Conservation (phyloP, 2,329 filamentous ascomycete species). For the Diaporthe destruens region DNA sequence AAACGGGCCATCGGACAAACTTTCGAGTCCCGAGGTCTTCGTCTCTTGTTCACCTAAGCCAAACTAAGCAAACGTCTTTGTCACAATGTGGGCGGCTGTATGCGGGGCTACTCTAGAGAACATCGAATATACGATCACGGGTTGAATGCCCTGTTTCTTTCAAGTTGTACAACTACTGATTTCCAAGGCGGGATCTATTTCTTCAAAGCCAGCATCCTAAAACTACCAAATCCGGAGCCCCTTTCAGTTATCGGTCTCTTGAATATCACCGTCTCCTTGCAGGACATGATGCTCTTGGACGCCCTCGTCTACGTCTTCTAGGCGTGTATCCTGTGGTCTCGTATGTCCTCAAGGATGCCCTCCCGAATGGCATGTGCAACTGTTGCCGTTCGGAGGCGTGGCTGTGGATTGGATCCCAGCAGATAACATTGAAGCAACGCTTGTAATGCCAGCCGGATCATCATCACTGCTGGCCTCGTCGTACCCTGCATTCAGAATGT, state of each 20-base stretch:
- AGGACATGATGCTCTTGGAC: neutral
- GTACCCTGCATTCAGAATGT: conserved; percentile 34
- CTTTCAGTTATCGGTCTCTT: neutral
- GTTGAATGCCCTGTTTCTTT: neutral
- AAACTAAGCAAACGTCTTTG: neutral
- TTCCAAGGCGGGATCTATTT: neutral
- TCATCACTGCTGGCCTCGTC: conserved; percentile 18
- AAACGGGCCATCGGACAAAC: neutral
- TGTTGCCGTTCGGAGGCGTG: no score
- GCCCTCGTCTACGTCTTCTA: neutral
- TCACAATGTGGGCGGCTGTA: neutral
- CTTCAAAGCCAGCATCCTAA: neutral
- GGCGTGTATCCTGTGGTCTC: no score
- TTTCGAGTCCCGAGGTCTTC: neutral
- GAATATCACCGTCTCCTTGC: neutral
- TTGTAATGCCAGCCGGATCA: conserved; percentile 15
- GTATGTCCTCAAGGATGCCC: neutral
- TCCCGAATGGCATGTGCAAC: no score
- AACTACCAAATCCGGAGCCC: neutral
- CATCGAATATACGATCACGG: neutral
- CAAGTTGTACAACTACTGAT: neutral
- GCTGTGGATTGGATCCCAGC: neutral
- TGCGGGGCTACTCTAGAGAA: neutral
- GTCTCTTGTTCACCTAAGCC: conserved; percentile 4
- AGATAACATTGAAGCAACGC: neutral